Percentiles rank a stretch among this genome's conserved stretches.
These are phyloP conservation scores for Pyrus betulifolia DNA, from an alignment of 306 rosid genomes.

Conservation along the genomic window DNA sequence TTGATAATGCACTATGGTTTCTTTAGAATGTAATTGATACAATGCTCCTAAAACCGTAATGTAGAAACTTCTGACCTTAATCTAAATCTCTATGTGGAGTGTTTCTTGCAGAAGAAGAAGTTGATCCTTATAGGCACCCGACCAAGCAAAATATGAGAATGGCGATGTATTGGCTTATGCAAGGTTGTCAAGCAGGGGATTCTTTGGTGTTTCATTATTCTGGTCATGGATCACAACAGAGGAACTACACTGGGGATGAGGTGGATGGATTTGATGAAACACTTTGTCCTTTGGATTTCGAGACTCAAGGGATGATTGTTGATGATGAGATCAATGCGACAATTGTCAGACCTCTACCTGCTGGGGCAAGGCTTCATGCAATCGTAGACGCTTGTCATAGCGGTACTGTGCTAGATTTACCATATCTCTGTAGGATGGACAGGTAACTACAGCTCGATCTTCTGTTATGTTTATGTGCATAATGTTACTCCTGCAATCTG, in stretches of 20 bases:
- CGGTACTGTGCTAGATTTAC: slow-evolving; percentile 43
- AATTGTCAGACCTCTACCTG: slow-evolving; percentile 39
- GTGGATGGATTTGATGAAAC: slow-evolving; percentile 45
- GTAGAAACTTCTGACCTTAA: neutral
- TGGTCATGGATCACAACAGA: slow-evolving; percentile 43
- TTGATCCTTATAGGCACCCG: slow-evolving; percentile 27
- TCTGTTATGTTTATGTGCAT: neutral
- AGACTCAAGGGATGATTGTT: slow-evolving; percentile 35
- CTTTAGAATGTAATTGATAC: neutral
- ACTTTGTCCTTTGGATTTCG: slow-evolving; percentile 34
- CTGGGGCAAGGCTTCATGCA: slow-evolving; percentile 43
- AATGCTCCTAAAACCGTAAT: neutral
- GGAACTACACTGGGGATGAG: slow-evolving; percentile 39
- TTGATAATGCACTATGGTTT: neutral
- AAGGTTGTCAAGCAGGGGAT: slow-evolving; percentile 42
- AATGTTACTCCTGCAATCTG: neutral
- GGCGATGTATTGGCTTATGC: slow-evolving; percentile 43
- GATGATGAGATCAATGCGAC: slow-evolving; percentile 49
- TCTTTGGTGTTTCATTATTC: slow-evolving; percentile 48
- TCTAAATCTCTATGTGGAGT: neutral
- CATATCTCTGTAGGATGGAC: slow-evolving; percentile 37
- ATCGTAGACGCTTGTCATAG: slow-evolving; percentile 47
- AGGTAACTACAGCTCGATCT: slow-evolving; percentile 8
- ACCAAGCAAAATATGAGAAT: slow-evolving; percentile 34
- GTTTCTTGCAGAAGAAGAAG: slow-evolving; percentile 35